phyloP scores from a whole-genome alignment of 2,329 filamentous ascomycete species.

The Epichloe sibirici region DNA sequence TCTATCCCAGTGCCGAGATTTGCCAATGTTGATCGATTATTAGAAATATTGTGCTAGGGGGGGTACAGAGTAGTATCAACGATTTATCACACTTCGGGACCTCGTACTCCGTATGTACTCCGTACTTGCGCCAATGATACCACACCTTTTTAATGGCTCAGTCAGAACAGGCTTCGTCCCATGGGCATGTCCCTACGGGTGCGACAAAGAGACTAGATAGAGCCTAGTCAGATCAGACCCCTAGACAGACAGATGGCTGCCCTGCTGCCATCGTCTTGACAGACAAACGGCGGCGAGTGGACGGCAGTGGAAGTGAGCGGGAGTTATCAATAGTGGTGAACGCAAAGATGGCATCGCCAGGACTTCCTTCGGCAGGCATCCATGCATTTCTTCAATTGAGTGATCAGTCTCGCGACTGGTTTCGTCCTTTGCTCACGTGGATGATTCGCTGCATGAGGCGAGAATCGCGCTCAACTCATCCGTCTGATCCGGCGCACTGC shows the following conservation, averaged over 20 bases:
- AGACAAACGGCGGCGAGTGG: too few relatives aligned
- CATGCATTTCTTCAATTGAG: not conserved
- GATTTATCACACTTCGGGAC: not conserved
- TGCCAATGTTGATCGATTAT: too few relatives aligned
- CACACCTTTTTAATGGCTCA: not conserved
- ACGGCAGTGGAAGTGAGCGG: not conserved
- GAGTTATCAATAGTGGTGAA: not conserved
- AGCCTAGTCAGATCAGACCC: not conserved
- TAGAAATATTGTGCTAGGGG: too few relatives aligned
- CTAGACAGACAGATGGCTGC: not conserved
- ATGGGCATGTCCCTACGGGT: not conserved
- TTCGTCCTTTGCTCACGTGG: too few relatives aligned
- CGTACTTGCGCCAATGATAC: not conserved
- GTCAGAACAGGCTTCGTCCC: not conserved
- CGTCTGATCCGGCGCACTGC: too few relatives aligned
- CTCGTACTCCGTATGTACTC: not conserved
- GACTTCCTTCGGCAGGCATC: not conserved
- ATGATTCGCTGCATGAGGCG: too few relatives aligned
- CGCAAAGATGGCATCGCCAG: not conserved
- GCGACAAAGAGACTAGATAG: not conserved
- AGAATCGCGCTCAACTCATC: too few relatives aligned
- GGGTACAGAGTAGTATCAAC: not conserved
- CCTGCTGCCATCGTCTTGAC: not conserved
- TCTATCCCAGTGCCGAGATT: too few relatives aligned
- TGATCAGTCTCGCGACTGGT: too few relatives aligned